Evolutionary conservation across 2,329 filamentous ascomycete genomes (phyloP).

Genomic region (Pseudophaeomoniella oleicola): DNA sequence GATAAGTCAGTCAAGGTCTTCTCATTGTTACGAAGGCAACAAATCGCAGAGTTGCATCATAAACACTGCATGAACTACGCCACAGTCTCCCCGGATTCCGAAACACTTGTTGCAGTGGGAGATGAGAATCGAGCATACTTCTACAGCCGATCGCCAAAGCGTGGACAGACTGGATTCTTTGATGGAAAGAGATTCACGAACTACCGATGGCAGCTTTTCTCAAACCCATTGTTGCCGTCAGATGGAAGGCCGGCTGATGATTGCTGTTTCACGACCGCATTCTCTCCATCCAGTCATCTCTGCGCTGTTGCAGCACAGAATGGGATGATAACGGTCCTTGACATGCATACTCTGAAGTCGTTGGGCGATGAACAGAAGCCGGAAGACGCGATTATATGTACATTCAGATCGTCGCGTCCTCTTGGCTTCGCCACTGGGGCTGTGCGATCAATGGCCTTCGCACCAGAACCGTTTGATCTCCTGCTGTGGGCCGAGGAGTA

Average conservation of each 20-base stretch:
- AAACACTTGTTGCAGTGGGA: conserved; percentile 65
- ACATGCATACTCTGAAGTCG: conserved; percentile 19
- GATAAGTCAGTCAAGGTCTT: conserved; percentile 81
- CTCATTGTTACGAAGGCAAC: conserved; percentile 52
- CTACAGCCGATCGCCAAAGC: conserved; percentile 39
- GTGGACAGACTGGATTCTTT: conserved; percentile 14
- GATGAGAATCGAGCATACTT: conserved; percentile 81
- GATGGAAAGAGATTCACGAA: conserved; percentile 19
- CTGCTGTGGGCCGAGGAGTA: conserved; percentile 89
- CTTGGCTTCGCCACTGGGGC: conserved; percentile 53
- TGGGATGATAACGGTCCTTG: conserved; percentile 31
- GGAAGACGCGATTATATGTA: conserved; percentile 44
- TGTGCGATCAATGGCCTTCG: conserved; percentile 82
- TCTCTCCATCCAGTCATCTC: conserved; percentile 32
- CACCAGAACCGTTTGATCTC: conserved; percentile 76
- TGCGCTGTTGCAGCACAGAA: conserved; percentile 36
- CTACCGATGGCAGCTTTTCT: conserved; percentile 26
- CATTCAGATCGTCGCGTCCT: conserved; percentile 65
- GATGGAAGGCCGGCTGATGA: conserved; percentile 24
- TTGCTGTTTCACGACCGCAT: conserved; percentile 33
- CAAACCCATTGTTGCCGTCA: conserved; percentile 22
- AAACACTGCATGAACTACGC: conserved; percentile 86
- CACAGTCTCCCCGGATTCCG: conserved; percentile 80
- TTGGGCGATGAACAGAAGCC: conserved; percentile 7
- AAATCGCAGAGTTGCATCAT: conserved; percentile 57